These are phyloP conservation scores for Rhizopogon vulgaris DNA, from an alignment of 768 basidiomycete species.

Conservation along the genomic window DNA sequence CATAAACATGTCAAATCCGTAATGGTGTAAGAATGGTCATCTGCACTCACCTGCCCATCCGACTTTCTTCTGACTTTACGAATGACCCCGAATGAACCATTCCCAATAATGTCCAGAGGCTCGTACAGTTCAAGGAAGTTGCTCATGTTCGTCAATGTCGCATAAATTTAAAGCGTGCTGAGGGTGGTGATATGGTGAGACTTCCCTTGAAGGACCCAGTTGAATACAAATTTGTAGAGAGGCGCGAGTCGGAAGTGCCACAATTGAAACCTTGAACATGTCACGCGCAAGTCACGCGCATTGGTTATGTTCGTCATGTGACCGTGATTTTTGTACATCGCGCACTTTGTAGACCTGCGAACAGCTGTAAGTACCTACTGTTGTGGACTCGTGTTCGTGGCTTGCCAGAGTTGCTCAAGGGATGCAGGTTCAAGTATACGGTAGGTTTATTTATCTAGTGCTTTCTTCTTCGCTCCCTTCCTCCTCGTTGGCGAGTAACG, in stretches of 20 bases:
- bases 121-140: constrained; percentile 74
- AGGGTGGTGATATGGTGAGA: background rate
- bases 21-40: background rate
- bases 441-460: background rate
- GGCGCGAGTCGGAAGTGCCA: constrained; percentile 5
- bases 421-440: background rate
- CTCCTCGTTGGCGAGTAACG: background rate
- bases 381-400: too few relatives aligned
- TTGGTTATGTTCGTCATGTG: constrained; percentile 16
- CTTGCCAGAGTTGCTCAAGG: too few relatives aligned
- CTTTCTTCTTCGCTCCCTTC: background rate
- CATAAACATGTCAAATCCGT: background rate
- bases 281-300: constrained; percentile 15
- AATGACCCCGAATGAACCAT: constrained; percentile 96
- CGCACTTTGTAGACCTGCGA: too few relatives aligned
- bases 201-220: constrained; percentile 4
- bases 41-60: constrained; percentile 67
- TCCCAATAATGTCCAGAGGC: constrained; percentile 87
- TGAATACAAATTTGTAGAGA: constrained; percentile 15
- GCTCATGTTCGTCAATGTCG: constrained; percentile 14
- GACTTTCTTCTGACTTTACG: constrained; percentile 84
- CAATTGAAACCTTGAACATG: constrained; percentile 16
- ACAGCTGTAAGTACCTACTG: too few relatives aligned
- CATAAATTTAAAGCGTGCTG: constrained; percentile 1
- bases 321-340: constrained; percentile 12